These are phyloP conservation scores for Emmonsiellopsis sp. DNA, from an alignment of 2,329 filamentous ascomycete genomes.

Conservation along the genomic window DNA sequence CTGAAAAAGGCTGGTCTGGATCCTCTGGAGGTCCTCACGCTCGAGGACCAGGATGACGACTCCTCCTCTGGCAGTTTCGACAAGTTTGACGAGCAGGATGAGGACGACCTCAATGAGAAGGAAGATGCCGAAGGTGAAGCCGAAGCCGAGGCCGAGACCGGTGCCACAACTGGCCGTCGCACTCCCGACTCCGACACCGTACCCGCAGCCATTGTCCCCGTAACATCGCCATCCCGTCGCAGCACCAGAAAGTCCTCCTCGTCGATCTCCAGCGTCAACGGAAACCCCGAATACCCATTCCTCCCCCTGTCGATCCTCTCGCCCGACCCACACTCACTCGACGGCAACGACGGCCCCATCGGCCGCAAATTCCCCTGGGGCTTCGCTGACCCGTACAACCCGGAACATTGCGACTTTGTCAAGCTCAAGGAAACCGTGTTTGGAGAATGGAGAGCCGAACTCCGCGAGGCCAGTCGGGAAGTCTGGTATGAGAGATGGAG, in stretches of 20 bases:
- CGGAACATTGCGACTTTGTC: constrained; percentile 86
- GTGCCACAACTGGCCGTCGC: constrained; percentile 6
- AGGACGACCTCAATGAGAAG: constrained; percentile 25
- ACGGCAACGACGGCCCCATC: constrained; percentile 45
- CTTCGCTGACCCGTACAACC: constrained; percentile 86
- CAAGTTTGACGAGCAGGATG: constrained; percentile 42
- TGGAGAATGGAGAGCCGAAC: constrained; percentile 81
- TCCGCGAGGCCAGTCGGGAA: constrained; percentile 82
- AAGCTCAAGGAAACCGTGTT: constrained; percentile 88
- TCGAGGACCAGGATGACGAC: constrained; percentile 66
- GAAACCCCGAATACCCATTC: constrained; percentile 46
- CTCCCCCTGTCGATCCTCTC: constrained; percentile 89
- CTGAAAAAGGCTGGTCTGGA: constrained; percentile 80
- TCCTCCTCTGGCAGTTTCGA: constrained; percentile 36
- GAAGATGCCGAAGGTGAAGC: constrained; percentile 18
- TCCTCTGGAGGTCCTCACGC: constrained; percentile 73
- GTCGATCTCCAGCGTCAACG: constrained; percentile 19
- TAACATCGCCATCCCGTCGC: constrained; percentile 13
- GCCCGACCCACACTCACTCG: constrained; percentile 69
- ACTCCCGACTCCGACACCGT: constrained; percentile 19
- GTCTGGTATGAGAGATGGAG: constrained; percentile 96
- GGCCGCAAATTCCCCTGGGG: constrained; percentile 95
- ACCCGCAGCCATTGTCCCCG: neutral
- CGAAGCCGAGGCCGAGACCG: constrained; percentile 15
- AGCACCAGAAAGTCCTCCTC: constrained; percentile 38